Conservation (phyloP, 1,139 yeast species). For the Hyphopichia khmerensis region DNA sequence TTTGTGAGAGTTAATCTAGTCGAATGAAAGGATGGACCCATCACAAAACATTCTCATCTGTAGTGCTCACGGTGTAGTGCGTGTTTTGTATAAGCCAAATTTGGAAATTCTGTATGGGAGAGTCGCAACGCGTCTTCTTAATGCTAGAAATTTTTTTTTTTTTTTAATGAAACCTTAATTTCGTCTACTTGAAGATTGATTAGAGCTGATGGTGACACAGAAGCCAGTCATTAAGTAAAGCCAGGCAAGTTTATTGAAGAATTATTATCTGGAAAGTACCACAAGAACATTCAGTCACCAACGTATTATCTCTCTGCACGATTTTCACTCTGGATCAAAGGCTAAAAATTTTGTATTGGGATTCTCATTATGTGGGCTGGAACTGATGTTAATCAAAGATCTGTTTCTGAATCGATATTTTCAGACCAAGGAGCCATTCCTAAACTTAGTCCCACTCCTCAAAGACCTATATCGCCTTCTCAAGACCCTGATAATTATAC, state of each 20-base stretch:
- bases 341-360: neutral
- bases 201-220: neutral
- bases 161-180: neutral
- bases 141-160: neutral
- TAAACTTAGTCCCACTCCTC: neutral
- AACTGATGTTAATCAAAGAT: neutral
- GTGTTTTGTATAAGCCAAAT: neutral
- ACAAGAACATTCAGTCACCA: neutral
- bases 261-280: neutral
- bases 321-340: neutral
- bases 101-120: neutral
- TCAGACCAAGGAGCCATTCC: neutral
- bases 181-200: neutral
- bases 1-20: neutral
- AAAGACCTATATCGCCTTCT: neutral
- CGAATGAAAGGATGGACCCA: neutral
- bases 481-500: neutral
- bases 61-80: neutral
- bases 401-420: neutral
- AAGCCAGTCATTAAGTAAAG: neutral
- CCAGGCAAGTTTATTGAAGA: neutral
- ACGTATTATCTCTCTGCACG: neutral
- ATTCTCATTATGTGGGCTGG: conserved; percentile 1
- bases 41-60: neutral
- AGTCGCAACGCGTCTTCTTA: neutral